Conservation (phyloP, 1,139 yeast species). For the Pneumocystis murina region DNA sequence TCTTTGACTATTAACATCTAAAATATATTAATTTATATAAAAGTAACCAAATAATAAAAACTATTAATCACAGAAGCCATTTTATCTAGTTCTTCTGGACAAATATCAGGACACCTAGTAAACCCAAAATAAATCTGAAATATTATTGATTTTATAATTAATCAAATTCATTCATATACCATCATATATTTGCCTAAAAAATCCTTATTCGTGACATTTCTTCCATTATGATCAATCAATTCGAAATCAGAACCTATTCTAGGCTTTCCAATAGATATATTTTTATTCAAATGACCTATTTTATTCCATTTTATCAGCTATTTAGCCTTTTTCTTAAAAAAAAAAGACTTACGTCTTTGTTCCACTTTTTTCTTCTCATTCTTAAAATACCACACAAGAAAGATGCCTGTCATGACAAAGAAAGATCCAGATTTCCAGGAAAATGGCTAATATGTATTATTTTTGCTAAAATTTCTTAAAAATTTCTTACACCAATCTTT, state of each 20-base stretch:
- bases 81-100: slow-evolving; percentile 94
- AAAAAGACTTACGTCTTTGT: slow-evolving; percentile 1
- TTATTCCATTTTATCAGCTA: background rate
- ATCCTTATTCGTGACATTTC: slow-evolving; percentile 59
- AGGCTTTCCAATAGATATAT: slow-evolving; percentile 82
- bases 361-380: slow-evolving; percentile 36
- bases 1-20: background rate
- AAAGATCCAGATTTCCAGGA: slow-evolving; percentile 76
- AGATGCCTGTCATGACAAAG: slow-evolving; percentile 54
- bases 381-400: slow-evolving; percentile 51
- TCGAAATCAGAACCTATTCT: slow-evolving; percentile 81
- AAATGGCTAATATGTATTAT: slow-evolving; percentile 22
- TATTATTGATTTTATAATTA: background rate
- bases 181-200: slow-evolving; percentile 64
- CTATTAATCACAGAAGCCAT: slow-evolving; percentile 62
- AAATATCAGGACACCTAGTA: slow-evolving; percentile 93
- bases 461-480: background rate
- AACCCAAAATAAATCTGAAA: slow-evolving; percentile 66
- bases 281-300: slow-evolving; percentile 54
- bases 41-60: slow-evolving; percentile 8
- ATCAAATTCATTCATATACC: slow-evolving; percentile 5
- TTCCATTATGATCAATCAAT: slow-evolving; percentile 54
- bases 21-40: background rate
- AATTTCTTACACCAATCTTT: background rate
- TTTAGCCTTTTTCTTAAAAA: background rate